Base-by-base conservation (phyloP, 129 eudicot genomes). In the Sambucus nigra region DNA sequence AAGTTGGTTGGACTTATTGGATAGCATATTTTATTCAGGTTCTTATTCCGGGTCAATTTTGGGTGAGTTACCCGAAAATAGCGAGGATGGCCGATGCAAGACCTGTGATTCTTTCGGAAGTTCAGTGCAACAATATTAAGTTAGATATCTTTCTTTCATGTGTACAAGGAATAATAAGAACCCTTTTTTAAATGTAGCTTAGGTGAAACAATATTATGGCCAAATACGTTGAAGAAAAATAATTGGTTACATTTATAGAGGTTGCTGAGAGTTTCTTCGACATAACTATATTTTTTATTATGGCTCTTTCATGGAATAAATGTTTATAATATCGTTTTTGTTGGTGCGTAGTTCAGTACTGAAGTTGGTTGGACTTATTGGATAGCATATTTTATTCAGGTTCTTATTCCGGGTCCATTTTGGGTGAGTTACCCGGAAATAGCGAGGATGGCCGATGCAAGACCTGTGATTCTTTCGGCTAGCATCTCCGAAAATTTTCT, bases 371-470 rank as follows among this genome's bases (percentile, higher is more conserved):
- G 63, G 13, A 21, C 46, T 68, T 52, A 53, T 38, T 38, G 48
- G 23, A 47, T 50, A 42, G 24, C 32, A 47, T 19, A 16, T 60
- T n/a, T 33, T 9, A 7, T 69, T 59, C 81, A 89, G 98, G 95
- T 89, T 28, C 48, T 89, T 10, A 81, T 89, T 68, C 98, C 95
- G 35, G 98, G 95, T 57, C 98, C 98, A 14, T 89, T 70, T 54
- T 89, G 94, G 88, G 98, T 89, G 53, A 89, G 95, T 76, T 89
- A 89, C 80, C 98, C 98, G 39, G 98, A 89, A 72, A 89, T 89
- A 78, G 98, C 98, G 29, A 79, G 95, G 61, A 58, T 89, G 66
- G 95, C 95, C 1, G 98, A 89, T 52, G 98, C 95, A 5, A 84
- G 71, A 39, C 98, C 98, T 8, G 95, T 89, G 69, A 79, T 89